Conservation (phyloP, 2,329 filamentous ascomycete genomes). For the Magnaporthiopsis poae region DNA sequence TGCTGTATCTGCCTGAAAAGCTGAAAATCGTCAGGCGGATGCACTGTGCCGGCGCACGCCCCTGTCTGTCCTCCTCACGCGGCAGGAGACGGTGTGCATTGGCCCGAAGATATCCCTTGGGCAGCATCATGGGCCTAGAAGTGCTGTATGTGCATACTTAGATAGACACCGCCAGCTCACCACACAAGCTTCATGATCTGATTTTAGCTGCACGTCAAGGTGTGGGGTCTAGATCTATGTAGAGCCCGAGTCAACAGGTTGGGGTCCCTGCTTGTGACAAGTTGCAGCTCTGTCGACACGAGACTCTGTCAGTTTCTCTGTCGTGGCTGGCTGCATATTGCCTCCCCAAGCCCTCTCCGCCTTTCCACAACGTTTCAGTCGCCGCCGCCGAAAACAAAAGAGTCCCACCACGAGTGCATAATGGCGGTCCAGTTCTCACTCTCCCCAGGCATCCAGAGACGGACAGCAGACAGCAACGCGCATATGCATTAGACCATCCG, state of each 20-base stretch:
- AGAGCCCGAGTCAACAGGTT: background rate
- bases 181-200: background rate
- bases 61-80: too few relatives aligned
- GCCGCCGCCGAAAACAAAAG: background rate
- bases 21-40: background rate
- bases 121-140: too few relatives aligned
- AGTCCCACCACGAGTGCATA: background rate
- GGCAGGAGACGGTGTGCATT: too few relatives aligned
- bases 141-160: too few relatives aligned
- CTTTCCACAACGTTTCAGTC: background rate
- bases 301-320: too few relatives aligned
- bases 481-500: background rate
- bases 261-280: background rate
- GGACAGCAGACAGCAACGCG: background rate
- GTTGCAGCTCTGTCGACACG: background rate
- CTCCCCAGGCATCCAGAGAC: background rate
- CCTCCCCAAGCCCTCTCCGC: background rate
- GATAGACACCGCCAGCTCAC: background rate
- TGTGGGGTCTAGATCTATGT: too few relatives aligned
- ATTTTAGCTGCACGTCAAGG: background rate
- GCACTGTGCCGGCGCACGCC: background rate
- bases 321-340: background rate
- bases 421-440: background rate
- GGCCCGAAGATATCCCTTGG: too few relatives aligned
- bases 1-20: too few relatives aligned